Base-by-base conservation (phyloP, 352 stramenopile genomes). In the Pythium graminicola region DNA sequence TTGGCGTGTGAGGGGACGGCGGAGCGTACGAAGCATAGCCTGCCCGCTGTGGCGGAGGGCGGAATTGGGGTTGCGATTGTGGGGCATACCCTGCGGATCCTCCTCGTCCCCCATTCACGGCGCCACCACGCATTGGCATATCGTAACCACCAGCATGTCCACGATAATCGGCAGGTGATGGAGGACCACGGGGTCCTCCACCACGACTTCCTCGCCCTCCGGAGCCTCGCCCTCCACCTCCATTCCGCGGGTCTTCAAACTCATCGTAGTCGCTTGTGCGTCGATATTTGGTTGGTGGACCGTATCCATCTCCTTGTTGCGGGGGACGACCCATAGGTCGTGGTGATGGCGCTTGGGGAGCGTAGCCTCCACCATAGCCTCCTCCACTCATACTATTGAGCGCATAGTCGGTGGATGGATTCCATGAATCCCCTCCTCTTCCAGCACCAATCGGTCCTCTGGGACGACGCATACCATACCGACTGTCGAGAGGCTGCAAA, bases 11-110 rank as follows among this genome's bases (percentile, higher is more conserved):
- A 28, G 36, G 26, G 19, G 38, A 60, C 32, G 52, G 28, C 23
- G 47, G 54, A 7, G 45, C 39, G 46, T 75, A 67, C 22, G 76
- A 65, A 9, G 60, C 41, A 57, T 72, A 76, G 22, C 64, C 68
- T 9, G 17, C 42, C 9, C 71, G 69, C 43, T 76, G 50, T 29
- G 74, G 62, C 0, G 45, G 48, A 19, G 73, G 69, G 24, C 33
- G 65, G 24, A 74, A 67, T 7, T 56, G 57, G 27, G 62, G 59
- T 16, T 82, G 67, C 20, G 70, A 57, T 3, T 57, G 60, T 17
- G 39, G 54, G 16, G 17, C 36, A 13, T 60, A 48, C 35, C 39
- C 33, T 2, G 39, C 31, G 14, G 47, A 24, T 27, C 9, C 27
- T 31, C 14, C 28, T 19, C 33, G 42, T 13, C 17, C 11, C 17